phyloP scores from a whole-genome alignment of 805 yeast species.

The Naumovozyma castellii region DNA sequence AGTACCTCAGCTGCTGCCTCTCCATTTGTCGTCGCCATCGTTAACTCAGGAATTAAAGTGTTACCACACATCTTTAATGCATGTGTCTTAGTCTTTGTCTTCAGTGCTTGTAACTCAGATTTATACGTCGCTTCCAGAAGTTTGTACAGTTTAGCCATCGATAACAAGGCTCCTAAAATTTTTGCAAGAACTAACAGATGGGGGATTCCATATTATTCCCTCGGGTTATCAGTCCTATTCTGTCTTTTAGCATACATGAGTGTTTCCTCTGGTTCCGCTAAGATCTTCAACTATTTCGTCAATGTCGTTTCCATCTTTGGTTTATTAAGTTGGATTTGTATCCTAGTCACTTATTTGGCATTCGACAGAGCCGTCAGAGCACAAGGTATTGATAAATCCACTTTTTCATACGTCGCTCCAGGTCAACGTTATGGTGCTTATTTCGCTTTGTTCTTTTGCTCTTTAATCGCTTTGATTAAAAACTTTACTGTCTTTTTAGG shows the following conservation, averaged over 20 bases:
- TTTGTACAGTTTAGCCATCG: slow-evolving; percentile 58
- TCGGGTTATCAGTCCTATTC: slow-evolving; percentile 43
- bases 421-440: slow-evolving; percentile 61
- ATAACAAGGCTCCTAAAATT: slow-evolving; percentile 64
- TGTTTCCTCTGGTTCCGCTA: slow-evolving; percentile 45
- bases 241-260: slow-evolving; percentile 65
- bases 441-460: slow-evolving; percentile 45
- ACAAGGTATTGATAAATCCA: slow-evolving; percentile 53
- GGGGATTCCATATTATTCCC: slow-evolving; percentile 63
- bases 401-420: slow-evolving; percentile 53
- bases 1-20: slow-evolving; percentile 61
- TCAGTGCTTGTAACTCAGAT: slow-evolving; percentile 76
- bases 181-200: slow-evolving; percentile 53
- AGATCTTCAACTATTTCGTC: slow-evolving; percentile 58
- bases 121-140: slow-evolving; percentile 71
- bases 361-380: slow-evolving; percentile 58
- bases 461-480: slow-evolving; percentile 51
- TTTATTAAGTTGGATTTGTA: slow-evolving; percentile 64
- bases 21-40: slow-evolving; percentile 76
- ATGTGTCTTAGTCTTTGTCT: slow-evolving; percentile 64
- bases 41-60: slow-evolving; percentile 50
- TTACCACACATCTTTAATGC: slow-evolving; percentile 72
- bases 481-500: slow-evolving; percentile 66
- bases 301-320: slow-evolving; percentile 72
- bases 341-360: slow-evolving; percentile 55